Evolutionary conservation across 805 yeast genomes (phyloP).

Genomic region (Saccharomycopsis javanensis): DNA sequence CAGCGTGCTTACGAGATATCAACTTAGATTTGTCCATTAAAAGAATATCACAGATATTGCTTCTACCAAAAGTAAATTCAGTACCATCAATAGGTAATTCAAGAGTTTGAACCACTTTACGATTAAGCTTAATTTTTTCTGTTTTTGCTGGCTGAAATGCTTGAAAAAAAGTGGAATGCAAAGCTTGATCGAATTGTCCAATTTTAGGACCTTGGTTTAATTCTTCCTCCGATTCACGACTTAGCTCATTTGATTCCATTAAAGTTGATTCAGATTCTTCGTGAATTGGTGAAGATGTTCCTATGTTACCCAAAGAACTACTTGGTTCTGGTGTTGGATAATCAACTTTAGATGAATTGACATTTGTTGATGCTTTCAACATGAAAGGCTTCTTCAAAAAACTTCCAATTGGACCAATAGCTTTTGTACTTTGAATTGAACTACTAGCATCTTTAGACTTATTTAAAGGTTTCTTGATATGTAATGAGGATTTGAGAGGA

Average conservation of each 20-base stretch:
- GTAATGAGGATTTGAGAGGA: neutral
- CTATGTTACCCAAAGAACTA: conserved; percentile 11
- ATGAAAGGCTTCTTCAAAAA: neutral
- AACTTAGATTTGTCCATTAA: conserved; percentile 13
- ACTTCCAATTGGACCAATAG: neutral
- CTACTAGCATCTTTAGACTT: no score
- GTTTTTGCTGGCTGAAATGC: conserved; percentile 1
- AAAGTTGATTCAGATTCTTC: neutral
- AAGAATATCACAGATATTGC: conserved; percentile 37
- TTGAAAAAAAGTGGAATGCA: neutral
- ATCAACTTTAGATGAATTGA: neutral
- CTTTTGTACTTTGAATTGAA: no score
- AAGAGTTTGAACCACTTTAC: conserved; percentile 23
- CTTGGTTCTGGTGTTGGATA: conserved; percentile 20
- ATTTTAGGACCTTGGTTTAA: conserved; percentile 10
- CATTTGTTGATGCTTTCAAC: neutral
- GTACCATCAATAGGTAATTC: conserved; percentile 30
- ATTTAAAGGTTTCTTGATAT: neutral
- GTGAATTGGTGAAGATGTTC: conserved; percentile 15
- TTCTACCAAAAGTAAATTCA: conserved; percentile 39
- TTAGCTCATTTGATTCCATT: no score
- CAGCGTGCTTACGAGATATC: conserved; percentile 18
- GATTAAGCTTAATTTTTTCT: conserved; percentile 7
- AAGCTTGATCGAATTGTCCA: conserved; percentile 12
- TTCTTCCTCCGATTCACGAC: no score